Evolutionary conservation across 352 stramenopile species (phyloP).

Genomic region (Phytophthora pisi): DNA sequence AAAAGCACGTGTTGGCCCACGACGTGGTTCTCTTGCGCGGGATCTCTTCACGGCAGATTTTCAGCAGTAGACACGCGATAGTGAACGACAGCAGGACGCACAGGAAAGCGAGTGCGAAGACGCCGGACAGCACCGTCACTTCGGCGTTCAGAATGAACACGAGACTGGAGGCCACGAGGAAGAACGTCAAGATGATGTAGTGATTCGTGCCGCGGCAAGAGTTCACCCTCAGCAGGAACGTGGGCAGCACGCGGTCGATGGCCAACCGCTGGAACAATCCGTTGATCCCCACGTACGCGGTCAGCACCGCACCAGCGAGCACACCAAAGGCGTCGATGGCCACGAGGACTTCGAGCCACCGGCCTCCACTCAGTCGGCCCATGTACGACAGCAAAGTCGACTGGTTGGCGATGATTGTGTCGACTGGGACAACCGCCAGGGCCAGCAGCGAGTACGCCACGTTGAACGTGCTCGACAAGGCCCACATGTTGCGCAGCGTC

Average conservation of each 20-base stretch:
- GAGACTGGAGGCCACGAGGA: conserved; percentile 69
- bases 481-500: conserved; percentile 84
- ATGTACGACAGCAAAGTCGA: conserved; percentile 73
- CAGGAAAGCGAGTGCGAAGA: conserved; percentile 91
- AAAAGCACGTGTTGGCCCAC: conserved; percentile 66
- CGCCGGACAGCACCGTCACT: conserved; percentile 75
- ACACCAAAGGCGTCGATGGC: conserved; percentile 91
- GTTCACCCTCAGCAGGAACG: conserved; percentile 67
- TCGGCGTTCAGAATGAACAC: conserved; percentile 82
- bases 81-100: conserved; percentile 85
- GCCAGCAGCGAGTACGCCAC: conserved; percentile 61
- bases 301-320: conserved; percentile 84
- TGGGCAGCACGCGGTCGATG: conserved; percentile 74
- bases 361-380: conserved; percentile 49
- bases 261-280: conserved; percentile 81
- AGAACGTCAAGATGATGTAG: conserved; percentile 85
- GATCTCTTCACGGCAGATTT: conserved; percentile 79
- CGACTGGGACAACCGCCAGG: conserved; percentile 77
- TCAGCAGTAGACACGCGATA: conserved; percentile 85
- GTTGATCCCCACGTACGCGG: conserved; percentile 83
- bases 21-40: conserved; percentile 69
- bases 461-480: conserved; percentile 85
- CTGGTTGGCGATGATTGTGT: conserved; percentile 66
- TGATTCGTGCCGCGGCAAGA: conserved; percentile 77
- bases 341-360: conserved; percentile 50